These are phyloP conservation scores for Yamadazyma philogaea DNA, from an alignment of 805 yeast genomes.

Conservation along the genomic window DNA sequence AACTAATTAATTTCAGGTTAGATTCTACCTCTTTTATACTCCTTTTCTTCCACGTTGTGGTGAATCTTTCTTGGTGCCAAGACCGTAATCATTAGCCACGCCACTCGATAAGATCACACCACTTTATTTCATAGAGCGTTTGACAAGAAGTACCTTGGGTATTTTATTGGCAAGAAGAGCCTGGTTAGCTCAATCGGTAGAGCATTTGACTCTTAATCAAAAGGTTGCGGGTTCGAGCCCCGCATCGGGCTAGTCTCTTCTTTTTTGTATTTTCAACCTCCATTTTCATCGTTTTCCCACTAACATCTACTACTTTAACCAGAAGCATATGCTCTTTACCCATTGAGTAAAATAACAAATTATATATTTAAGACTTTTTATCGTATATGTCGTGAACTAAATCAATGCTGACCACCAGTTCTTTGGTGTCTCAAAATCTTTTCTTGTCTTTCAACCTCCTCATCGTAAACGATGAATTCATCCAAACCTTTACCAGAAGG, in stretches of 20 bases:
- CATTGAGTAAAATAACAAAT: too few species aligned
- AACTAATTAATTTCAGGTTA: too few species aligned
- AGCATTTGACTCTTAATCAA: conserved; percentile 30
- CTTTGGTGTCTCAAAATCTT: conserved; percentile 64
- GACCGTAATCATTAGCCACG: too few species aligned
- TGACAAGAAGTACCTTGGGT: neutral
- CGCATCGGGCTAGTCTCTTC: conserved; percentile 27
- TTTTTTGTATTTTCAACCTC: conserved; percentile 7
- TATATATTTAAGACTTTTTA: neutral
- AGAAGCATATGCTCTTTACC: neutral
- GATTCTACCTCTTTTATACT: too few species aligned
- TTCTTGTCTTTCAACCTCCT: conserved; percentile 72
- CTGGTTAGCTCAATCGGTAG: conserved; percentile 33
- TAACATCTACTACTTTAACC: too few species aligned
- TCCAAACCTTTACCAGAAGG: conserved; percentile 94
- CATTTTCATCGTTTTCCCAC: too few species aligned
- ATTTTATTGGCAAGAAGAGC: conserved; percentile 12
- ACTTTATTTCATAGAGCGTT: neutral
- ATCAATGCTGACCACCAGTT: conserved; percentile 66
- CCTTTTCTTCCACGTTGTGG: too few species aligned
- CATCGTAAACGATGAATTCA: conserved; percentile 86
- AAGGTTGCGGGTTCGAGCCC: conserved; percentile 37
- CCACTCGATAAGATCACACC: too few species aligned
- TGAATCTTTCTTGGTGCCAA: too few species aligned
- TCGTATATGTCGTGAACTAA: conserved; percentile 1